These are phyloP conservation scores for Globisporangium paddicum DNA, from an alignment of 352 stramenopile genomes.

Conservation along the genomic window DNA sequence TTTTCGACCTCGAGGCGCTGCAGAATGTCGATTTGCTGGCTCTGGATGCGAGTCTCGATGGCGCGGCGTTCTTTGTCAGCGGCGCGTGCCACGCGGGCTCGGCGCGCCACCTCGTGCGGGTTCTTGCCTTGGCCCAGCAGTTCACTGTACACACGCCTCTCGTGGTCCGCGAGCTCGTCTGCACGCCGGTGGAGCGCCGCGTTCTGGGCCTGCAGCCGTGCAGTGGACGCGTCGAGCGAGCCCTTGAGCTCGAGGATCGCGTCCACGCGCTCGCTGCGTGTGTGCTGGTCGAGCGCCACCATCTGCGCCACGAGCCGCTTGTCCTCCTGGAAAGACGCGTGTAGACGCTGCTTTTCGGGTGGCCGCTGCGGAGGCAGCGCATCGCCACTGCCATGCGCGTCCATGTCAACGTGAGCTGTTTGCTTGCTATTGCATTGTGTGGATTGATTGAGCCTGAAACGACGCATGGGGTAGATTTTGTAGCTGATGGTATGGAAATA, in stretches of 20 bases:
- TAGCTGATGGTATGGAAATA: too few species aligned
- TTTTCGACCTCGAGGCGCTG: conserved; percentile 50
- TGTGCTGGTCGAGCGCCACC: conserved; percentile 21
- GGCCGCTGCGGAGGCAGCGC: conserved; percentile 11
- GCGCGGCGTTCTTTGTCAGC: conserved; percentile 27
- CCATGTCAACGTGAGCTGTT: not conserved
- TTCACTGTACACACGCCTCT: conserved; percentile 39
- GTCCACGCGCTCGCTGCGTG: conserved; percentile 34
- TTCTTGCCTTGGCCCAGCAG: conserved; percentile 69
- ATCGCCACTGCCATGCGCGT: not conserved
- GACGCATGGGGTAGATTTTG: too few species aligned
- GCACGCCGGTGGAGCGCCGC: conserved; percentile 22
- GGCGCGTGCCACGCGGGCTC: conserved; percentile 30
- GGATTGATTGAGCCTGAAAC: too few species aligned
- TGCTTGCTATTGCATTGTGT: not conserved
- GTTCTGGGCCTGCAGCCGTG: conserved; percentile 43
- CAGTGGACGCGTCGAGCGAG: conserved; percentile 42
- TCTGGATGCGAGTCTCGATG: conserved; percentile 48
- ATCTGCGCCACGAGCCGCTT: conserved; percentile 45
- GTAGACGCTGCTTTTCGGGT: conserved; percentile 35
- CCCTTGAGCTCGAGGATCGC: conserved; percentile 58
- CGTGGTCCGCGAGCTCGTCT: conserved; percentile 21
- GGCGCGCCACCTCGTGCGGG: conserved; percentile 67
- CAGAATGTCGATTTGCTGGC: conserved; percentile 49
- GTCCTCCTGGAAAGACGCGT: conserved; percentile 44